Conservation (phyloP, 2,329 filamentous ascomycete species). For the Xylaria sp. region DNA sequence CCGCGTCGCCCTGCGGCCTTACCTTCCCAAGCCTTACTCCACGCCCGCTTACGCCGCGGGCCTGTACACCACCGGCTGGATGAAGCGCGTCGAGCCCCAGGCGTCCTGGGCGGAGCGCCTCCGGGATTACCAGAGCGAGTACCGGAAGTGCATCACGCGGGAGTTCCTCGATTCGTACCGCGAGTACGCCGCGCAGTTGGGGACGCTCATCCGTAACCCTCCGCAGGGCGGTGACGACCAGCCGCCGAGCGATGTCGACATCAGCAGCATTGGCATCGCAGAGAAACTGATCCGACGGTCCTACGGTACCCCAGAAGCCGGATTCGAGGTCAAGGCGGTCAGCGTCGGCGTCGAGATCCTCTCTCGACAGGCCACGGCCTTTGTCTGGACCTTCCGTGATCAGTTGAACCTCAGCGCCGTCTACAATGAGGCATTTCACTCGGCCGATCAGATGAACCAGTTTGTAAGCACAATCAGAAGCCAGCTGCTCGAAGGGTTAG, state of each 20-base stretch:
- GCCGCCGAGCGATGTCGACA: slow-evolving; percentile 35
- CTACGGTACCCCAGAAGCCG: slow-evolving; percentile 27
- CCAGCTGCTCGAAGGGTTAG: slow-evolving; percentile 18
- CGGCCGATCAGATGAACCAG: slow-evolving; percentile 27
- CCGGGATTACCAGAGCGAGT: slow-evolving; percentile 25
- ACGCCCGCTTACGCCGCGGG: slow-evolving; percentile 30
- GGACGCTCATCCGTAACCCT: slow-evolving; percentile 24
- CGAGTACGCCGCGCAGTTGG: slow-evolving; percentile 33
- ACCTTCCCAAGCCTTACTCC: slow-evolving; percentile 33
- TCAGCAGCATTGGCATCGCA: slow-evolving; percentile 32
- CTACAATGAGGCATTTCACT: slow-evolving; percentile 39
- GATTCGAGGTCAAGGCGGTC: slow-evolving; percentile 31
- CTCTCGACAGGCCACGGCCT: slow-evolving; percentile 33
- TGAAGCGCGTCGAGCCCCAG: slow-evolving; percentile 12
- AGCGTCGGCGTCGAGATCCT: slow-evolving; percentile 38
- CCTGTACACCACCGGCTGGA: slow-evolving; percentile 18
- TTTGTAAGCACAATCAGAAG: slow-evolving; percentile 32
- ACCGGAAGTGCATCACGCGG: slow-evolving; percentile 23
- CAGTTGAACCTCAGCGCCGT: slow-evolving; percentile 36
- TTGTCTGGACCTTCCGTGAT: slow-evolving; percentile 39
- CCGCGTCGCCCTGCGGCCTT: slow-evolving; percentile 33
- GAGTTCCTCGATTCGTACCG: slow-evolving; percentile 32
- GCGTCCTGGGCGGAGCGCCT: slow-evolving; percentile 14
- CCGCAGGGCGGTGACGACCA: slow-evolving; percentile 17
- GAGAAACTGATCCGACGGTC: slow-evolving; percentile 31